Percentiles rank a stretch among this genome's conserved stretches.
These are phyloP conservation scores for Schwanniomyces yamadae DNA, from an alignment of 805 yeast genomes.

Conservation along the genomic window DNA sequence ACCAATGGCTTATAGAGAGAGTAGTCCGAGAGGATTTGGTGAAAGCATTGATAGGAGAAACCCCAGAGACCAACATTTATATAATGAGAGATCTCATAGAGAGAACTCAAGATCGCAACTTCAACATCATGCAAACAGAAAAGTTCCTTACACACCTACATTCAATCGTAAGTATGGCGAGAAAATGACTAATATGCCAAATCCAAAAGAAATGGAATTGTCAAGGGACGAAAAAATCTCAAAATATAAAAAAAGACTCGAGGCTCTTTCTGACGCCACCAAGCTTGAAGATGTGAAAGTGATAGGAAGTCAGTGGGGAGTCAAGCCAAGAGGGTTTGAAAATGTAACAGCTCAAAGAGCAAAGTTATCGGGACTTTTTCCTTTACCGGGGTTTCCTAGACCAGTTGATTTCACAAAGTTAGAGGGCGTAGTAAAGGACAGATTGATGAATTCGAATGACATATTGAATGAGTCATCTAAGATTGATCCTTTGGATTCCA, in stretches of 20 bases:
- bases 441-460: conserved; percentile 27
- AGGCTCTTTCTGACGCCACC: conserved; percentile 36
- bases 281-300: conserved; percentile 55
- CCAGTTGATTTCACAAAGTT: conserved; percentile 43
- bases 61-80: background rate
- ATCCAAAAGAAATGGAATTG: conserved; percentile 13
- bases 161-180: no score
- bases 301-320: conserved; percentile 63
- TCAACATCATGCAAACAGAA: background rate
- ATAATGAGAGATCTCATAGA: background rate
- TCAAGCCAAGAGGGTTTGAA: conserved; percentile 70
- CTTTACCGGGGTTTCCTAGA: conserved; percentile 64
- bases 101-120: conserved; percentile 1
- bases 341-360: conserved; percentile 73
- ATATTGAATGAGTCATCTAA: conserved; percentile 33
- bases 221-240: conserved; percentile 20
- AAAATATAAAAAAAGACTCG: conserved; percentile 24
- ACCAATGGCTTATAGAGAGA: conserved; percentile 1
- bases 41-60: conserved; percentile 7
- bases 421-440: conserved; percentile 37
- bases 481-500: conserved; percentile 40
- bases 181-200: background rate
- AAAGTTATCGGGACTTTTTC: conserved; percentile 75
- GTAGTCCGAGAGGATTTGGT: conserved; percentile 4
- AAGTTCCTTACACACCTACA: no score